Evolutionary conservation across 352 stramenopile genomes (phyloP).

Genomic region (Stephanocyclus meneghinianus): DNA sequence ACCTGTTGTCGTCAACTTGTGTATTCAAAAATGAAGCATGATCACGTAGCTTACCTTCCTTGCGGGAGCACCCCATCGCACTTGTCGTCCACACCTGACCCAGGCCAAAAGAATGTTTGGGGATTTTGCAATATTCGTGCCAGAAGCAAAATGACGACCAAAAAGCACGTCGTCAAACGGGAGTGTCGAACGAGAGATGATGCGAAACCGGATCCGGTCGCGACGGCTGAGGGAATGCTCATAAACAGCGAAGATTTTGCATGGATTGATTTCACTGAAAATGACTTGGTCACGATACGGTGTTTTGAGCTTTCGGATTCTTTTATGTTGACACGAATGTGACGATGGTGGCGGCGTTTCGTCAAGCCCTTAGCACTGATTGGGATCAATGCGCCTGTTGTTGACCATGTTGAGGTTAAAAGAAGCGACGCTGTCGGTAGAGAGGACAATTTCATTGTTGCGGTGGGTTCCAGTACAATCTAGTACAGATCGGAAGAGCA

Average conservation of each 20-base stretch:
- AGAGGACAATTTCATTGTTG: background rate
- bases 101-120: constrained; percentile 6
- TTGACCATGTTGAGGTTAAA: background rate
- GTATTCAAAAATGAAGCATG: background rate
- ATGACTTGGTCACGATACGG: too few species aligned
- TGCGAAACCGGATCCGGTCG: background rate
- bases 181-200: background rate
- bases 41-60: background rate
- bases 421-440: background rate
- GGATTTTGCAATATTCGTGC: background rate
- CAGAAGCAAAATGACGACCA: background rate
- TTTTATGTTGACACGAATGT: too few species aligned
- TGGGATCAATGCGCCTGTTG: background rate
- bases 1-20: too few species aligned
- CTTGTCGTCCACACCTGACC: background rate
- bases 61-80: background rate
- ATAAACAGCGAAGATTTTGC: background rate
- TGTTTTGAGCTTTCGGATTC: too few species aligned
- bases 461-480: background rate
- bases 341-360: background rate
- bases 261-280: too few species aligned
- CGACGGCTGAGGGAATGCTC: background rate
- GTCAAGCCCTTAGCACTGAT: background rate
- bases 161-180: background rate
- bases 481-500: too few species aligned